These are phyloP conservation scores for Warburgia ugandensis DNA, from an alignment of 164 flowering plant genomes.

Conservation along the genomic window DNA sequence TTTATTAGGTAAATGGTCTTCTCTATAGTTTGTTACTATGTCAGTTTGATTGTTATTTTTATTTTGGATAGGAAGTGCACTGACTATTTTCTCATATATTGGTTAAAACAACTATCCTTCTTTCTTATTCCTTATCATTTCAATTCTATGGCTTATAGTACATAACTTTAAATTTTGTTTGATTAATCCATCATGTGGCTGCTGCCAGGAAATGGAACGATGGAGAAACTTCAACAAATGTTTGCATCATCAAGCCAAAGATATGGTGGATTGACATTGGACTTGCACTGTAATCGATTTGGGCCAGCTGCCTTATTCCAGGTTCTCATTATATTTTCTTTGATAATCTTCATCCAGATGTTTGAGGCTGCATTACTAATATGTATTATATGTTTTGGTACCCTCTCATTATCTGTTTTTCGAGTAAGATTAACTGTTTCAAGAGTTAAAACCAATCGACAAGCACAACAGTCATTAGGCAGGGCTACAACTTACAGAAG, in stretches of 20 bases:
- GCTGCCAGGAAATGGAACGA: slow-evolving; percentile 69
- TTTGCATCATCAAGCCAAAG: slow-evolving; percentile 56
- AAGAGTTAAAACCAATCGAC: too few species aligned
- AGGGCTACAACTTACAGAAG: too few species aligned
- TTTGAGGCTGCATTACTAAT: neutral
- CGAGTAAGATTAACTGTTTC: too few species aligned
- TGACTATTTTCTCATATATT: neutral
- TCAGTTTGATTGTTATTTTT: neutral
- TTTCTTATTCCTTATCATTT: too few species aligned
- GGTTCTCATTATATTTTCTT: slow-evolving; percentile 28
- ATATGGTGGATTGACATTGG: slow-evolving; percentile 78
- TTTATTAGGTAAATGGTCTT: slow-evolving; percentile 46
- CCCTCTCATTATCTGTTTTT: too few species aligned
- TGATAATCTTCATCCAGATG: neutral
- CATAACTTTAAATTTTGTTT: neutral
- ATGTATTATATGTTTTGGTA: too few species aligned
- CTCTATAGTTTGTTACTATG: neutral
- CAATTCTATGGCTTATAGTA: neutral
- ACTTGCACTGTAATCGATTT: slow-evolving; percentile 83
- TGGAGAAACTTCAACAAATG: slow-evolving; percentile 70
- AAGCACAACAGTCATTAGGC: too few species aligned
- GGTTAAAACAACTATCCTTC: slow-evolving; percentile 1
- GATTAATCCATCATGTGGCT: neutral
- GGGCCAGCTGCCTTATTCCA: slow-evolving; percentile 91
- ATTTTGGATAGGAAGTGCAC: neutral